Evolutionary conservation across 768 basidiomycete genomes (phyloP).

Genomic region (Dacryopinax spathularia): DNA sequence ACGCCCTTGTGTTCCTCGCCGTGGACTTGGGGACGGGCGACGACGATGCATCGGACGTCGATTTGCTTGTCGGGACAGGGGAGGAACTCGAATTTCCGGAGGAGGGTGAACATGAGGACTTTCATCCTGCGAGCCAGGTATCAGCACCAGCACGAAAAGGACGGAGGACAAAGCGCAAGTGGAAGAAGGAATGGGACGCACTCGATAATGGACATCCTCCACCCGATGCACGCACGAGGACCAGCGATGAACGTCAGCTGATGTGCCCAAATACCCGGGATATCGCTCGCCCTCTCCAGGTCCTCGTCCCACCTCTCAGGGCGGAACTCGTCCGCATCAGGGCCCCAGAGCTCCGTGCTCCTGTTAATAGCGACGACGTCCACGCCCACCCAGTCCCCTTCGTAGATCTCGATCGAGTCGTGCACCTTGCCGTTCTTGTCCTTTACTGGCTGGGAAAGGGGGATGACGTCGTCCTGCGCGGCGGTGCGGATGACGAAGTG

Average conservation of each 20-base stretch:
- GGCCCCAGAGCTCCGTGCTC: conserved; percentile 43
- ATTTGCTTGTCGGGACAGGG: not conserved
- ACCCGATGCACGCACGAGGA: conserved; percentile 9
- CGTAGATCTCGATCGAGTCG: conserved; percentile 14
- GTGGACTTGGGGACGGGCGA: not conserved
- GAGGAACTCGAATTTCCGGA: conserved; percentile 6
- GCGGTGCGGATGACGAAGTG: conserved; percentile 32
- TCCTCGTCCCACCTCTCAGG: conserved; percentile 6
- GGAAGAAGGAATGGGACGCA: not conserved
- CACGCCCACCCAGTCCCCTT: conserved; percentile 30
- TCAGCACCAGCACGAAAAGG: not conserved
- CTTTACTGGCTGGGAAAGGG: conserved; percentile 33
- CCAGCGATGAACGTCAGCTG: conserved; percentile 7
- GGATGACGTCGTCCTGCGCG: conserved; percentile 39
- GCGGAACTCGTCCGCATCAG: conserved; percentile 43
- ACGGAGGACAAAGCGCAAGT: not conserved
- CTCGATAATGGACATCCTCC: not conserved
- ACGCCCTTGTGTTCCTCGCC: not conserved
- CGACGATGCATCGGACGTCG: not conserved
- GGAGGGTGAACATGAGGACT: conserved; percentile 6
- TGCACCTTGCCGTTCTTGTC: conserved; percentile 22
- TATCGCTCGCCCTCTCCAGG: not conserved
- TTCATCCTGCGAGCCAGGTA: conserved; percentile 5
- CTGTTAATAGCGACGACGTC: conserved; percentile 43
- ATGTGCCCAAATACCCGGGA: conserved; percentile 1